These are phyloP conservation scores for Amphicarpaea edgeworthii DNA, from an alignment of 306 rosid genomes.

Conservation along the genomic window DNA sequence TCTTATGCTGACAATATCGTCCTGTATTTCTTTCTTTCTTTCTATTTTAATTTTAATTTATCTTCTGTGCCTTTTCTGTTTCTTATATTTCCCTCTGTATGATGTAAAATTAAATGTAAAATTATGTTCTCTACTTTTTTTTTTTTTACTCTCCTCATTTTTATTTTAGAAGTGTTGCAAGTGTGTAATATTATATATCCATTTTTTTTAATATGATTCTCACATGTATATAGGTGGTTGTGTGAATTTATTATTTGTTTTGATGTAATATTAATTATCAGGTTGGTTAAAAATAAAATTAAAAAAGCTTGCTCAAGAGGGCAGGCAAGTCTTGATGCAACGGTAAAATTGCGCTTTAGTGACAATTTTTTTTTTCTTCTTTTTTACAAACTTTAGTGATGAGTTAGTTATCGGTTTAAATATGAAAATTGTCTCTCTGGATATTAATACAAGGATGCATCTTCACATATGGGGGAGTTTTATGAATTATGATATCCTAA, in stretches of 20 bases:
- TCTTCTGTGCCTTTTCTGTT: background rate
- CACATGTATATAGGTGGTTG: background rate
- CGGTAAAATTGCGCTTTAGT: too few species aligned
- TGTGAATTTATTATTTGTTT: background rate
- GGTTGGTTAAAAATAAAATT: background rate
- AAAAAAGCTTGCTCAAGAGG: too few species aligned
- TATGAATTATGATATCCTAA: background rate
- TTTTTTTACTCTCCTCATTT: background rate
- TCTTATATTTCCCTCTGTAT: constrained; percentile 10
- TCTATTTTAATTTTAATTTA: background rate
- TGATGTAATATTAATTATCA: background rate
- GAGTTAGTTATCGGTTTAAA: too few species aligned
- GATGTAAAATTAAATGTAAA: constrained; percentile 38
- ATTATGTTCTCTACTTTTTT: background rate
- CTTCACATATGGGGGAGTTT: too few species aligned
- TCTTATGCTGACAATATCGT: constrained; percentile 9
- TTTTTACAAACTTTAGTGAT: too few species aligned
- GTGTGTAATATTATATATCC: constrained; percentile 1
- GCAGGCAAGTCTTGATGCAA: too few species aligned
- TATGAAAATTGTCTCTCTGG: too few species aligned
- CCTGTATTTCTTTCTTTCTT: background rate
- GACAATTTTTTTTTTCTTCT: too few species aligned
- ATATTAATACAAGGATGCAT: too few species aligned
- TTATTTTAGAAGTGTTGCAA: background rate
- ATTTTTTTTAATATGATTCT: background rate